Evolutionary conservation across 2,329 filamentous ascomycete genomes (phyloP).

Genomic region (Exserohilum turcica): DNA sequence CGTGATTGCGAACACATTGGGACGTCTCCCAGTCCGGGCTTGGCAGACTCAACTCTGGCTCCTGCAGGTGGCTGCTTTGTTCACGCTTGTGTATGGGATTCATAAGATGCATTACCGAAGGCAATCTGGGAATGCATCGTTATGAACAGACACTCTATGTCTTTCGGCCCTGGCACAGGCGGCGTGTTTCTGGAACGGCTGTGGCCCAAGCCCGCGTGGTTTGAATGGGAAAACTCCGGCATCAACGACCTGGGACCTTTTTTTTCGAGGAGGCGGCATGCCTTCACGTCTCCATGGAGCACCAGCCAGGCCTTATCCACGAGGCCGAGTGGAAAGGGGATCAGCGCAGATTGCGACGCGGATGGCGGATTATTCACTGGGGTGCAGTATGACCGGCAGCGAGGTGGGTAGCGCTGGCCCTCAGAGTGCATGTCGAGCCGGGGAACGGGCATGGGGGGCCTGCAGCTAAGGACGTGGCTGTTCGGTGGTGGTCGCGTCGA

Average conservation of each 20-base stretch:
- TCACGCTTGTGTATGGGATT: slow-evolving; percentile 30
- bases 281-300: slow-evolving; percentile 22
- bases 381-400: slow-evolving; percentile 41
- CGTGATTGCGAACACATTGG: slow-evolving; percentile 25
- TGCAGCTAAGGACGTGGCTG: slow-evolving; percentile 17
- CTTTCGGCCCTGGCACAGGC: slow-evolving; percentile 27
- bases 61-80: slow-evolving; percentile 34
- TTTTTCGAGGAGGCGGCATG: slow-evolving; percentile 5
- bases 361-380: slow-evolving; percentile 29
- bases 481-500: slow-evolving; percentile 24
- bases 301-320: slow-evolving; percentile 36
- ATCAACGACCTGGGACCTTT: slow-evolving; percentile 25
- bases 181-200: slow-evolving; percentile 33
- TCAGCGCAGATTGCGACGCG: slow-evolving; percentile 34
- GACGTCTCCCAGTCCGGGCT: slow-evolving; percentile 23
- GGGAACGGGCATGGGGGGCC: slow-evolving; percentile 22
- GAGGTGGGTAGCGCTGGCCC: slow-evolving; percentile 33
- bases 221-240: slow-evolving; percentile 16
- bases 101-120: slow-evolving; percentile 39
- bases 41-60: slow-evolving; percentile 23
- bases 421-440: slow-evolving; percentile 23
- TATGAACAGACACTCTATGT: slow-evolving; percentile 29
- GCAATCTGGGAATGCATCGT: slow-evolving; percentile 31
- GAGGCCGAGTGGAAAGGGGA: slow-evolving; percentile 26
- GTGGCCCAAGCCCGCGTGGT: slow-evolving; percentile 12